Percentiles rank a stretch among this genome's conserved stretches.
These are phyloP conservation scores for Bothriochloa decipiens DNA, from an alignment of 176 grass and related monocot species.

Conservation along the genomic window DNA sequence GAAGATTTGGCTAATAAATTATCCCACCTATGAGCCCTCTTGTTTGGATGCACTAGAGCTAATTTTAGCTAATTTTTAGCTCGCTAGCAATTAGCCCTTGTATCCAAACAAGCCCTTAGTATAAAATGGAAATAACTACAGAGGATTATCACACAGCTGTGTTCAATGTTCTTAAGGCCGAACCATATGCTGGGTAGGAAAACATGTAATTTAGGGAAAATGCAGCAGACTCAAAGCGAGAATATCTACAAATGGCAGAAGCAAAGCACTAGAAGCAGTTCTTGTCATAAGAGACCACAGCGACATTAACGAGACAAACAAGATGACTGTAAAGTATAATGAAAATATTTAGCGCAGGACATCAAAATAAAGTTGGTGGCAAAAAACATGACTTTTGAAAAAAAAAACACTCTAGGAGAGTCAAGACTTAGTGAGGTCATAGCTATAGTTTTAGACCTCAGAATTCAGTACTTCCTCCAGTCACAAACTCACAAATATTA, in stretches of 20 bases:
- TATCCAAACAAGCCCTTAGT: neutral
- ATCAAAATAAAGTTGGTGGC: neutral
- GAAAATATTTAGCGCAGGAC: neutral
- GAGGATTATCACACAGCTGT: conserved; percentile 6
- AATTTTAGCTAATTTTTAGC: too few relatives aligned
- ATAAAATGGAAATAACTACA: conserved; percentile 19
- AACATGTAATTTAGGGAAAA: neutral
- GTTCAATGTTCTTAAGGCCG: neutral
- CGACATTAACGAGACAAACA: neutral
- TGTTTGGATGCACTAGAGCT: too few relatives aligned
- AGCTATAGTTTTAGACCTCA: neutral
- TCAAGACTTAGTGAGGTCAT: neutral
- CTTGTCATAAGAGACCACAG: neutral
- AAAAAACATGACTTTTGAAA: neutral
- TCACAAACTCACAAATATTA: conserved; percentile 5
- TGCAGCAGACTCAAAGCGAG: neutral
- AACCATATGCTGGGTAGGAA: neutral
- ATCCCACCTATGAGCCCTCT: too few relatives aligned
- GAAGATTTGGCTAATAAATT: too few relatives aligned
- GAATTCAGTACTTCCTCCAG: neutral
- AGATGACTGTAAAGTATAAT: neutral
- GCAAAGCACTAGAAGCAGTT: neutral
- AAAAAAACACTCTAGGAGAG: neutral
- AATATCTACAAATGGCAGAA: neutral
- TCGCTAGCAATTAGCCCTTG: too few relatives aligned